Evolutionary conservation across 2,329 filamentous ascomycete genomes (phyloP).

Genomic region (Amylocarpus encephaloides): DNA sequence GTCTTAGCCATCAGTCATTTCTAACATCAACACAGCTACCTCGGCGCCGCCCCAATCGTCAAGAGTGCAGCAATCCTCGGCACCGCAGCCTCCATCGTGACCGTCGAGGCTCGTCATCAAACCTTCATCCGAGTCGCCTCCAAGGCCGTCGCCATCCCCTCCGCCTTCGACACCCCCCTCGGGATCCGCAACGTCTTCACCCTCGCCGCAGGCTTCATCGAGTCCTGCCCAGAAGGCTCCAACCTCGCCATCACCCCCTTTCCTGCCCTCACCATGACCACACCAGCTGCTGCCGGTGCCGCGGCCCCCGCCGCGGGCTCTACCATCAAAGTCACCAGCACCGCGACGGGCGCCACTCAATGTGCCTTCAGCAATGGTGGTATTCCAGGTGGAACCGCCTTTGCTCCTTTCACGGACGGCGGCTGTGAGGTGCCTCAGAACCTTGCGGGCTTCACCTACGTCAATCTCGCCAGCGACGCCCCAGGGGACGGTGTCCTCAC

Average conservation of each 20-base stretch:
- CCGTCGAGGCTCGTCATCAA: conserved; percentile 68
- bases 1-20: conserved; percentile 4
- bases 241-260: conserved; percentile 58
- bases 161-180: conserved; percentile 65
- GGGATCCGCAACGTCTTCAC: conserved; percentile 65
- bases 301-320: conserved; percentile 38
- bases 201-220: conserved; percentile 67
- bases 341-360: conserved; percentile 47
- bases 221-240: conserved; percentile 59
- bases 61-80: conserved; percentile 53
- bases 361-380: conserved; percentile 64
- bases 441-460: conserved; percentile 58
- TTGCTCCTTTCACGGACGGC: conserved; percentile 48
- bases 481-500: conserved; percentile 47
- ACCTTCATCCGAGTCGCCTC: conserved; percentile 61
- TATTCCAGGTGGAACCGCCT: conserved; percentile 50
- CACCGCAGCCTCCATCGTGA: conserved; percentile 64
- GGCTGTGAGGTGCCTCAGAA: conserved; percentile 57
- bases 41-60: conserved; percentile 63
- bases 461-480: conserved; percentile 53
- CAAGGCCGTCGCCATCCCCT: conserved; percentile 53
- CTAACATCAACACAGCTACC: conserved; percentile 35
- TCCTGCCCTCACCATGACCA: conserved; percentile 51
- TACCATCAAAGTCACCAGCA: conserved; percentile 39
- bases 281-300: conserved; percentile 32